These are phyloP conservation scores for Talaromyces sp. DNA, from an alignment of 2,329 filamentous ascomycete genomes.

Conservation along the genomic window DNA sequence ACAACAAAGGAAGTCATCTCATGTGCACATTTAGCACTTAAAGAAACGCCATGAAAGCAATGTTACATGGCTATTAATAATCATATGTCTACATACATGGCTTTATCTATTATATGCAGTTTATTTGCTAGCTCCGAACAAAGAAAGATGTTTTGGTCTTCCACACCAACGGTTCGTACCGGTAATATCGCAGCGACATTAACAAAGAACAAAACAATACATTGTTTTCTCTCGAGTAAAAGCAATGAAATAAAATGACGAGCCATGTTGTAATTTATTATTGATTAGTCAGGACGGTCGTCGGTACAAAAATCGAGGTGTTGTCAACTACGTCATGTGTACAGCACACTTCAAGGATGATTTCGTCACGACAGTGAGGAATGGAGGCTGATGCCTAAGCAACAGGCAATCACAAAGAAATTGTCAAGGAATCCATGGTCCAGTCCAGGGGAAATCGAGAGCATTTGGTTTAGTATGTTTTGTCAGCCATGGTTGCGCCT, in stretches of 20 bases:
- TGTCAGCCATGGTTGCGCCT: not conserved
- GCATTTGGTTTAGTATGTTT: not conserved
- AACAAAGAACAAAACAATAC: not conserved
- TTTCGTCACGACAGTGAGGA: not conserved
- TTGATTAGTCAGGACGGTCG: not conserved
- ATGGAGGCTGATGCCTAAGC: not conserved
- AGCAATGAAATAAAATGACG: too few relatives aligned
- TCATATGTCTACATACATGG: too few relatives aligned
- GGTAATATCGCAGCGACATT: not conserved
- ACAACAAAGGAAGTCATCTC: not conserved
- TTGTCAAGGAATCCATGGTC: not conserved
- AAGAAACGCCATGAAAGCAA: not conserved
- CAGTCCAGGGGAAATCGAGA: not conserved
- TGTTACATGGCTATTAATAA: too few relatives aligned
- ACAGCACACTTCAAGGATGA: not conserved
- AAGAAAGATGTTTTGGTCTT: too few relatives aligned
- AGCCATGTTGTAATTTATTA: not conserved
- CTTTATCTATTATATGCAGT: too few relatives aligned
- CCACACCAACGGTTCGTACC: not conserved
- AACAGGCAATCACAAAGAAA: not conserved
- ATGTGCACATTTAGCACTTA: not conserved
- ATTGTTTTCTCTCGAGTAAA: not conserved
- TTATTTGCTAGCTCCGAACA: too few relatives aligned
- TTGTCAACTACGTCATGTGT: not conserved
- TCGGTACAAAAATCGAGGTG: not conserved